Conservation (phyloP, 1,284 basidiomycete genomes). For the Pseudozyma sp. region DNA sequence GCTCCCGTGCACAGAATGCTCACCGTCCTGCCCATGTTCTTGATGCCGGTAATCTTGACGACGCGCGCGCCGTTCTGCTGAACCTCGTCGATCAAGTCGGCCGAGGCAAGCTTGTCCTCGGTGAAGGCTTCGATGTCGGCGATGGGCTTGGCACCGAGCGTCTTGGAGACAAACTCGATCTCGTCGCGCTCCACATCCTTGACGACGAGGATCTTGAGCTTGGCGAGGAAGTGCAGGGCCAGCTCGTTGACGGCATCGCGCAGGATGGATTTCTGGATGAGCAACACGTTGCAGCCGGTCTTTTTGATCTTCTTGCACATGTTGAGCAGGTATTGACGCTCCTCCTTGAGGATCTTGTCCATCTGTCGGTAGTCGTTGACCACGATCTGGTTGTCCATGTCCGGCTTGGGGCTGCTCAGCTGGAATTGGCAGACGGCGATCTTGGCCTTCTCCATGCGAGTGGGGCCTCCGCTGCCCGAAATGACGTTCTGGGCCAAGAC, state of each 20-base stretch:
- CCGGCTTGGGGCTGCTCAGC: slow-evolving; percentile 95
- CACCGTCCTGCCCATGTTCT: slow-evolving; percentile 93
- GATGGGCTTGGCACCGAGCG: slow-evolving; percentile 92
- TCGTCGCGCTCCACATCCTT: slow-evolving; percentile 99
- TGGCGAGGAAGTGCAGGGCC: slow-evolving; percentile 97
- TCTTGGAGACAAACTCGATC: slow-evolving; percentile 96
- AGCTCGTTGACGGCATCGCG: slow-evolving; percentile 98
- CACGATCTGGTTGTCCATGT: slow-evolving; percentile 99
- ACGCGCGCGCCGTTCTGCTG: slow-evolving; percentile 88
- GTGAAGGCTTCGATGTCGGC: slow-evolving; percentile 98
- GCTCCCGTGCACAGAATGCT: slow-evolving; percentile 94
- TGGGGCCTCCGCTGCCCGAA: slow-evolving; percentile 88
- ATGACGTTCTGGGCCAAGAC: slow-evolving; percentile 96
- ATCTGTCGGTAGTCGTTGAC: slow-evolving; percentile 99
- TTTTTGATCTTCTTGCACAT: slow-evolving; percentile 99
- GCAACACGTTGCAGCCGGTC: slow-evolving; percentile 96
- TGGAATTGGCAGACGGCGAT: slow-evolving; percentile 99
- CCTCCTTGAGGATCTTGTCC: slow-evolving; percentile 99
- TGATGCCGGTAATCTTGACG: slow-evolving; percentile 93
- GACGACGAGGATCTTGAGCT: slow-evolving; percentile 95
- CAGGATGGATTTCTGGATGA: slow-evolving; percentile 98
- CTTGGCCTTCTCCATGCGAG: slow-evolving; percentile 96
- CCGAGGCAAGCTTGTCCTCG: slow-evolving; percentile 97
- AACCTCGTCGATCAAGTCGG: slow-evolving; percentile 93
- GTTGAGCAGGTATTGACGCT: slow-evolving; percentile 96